Evolutionary conservation across 2,329 filamentous ascomycete genomes (phyloP).

Genomic region (Neoascochyta sp.): DNA sequence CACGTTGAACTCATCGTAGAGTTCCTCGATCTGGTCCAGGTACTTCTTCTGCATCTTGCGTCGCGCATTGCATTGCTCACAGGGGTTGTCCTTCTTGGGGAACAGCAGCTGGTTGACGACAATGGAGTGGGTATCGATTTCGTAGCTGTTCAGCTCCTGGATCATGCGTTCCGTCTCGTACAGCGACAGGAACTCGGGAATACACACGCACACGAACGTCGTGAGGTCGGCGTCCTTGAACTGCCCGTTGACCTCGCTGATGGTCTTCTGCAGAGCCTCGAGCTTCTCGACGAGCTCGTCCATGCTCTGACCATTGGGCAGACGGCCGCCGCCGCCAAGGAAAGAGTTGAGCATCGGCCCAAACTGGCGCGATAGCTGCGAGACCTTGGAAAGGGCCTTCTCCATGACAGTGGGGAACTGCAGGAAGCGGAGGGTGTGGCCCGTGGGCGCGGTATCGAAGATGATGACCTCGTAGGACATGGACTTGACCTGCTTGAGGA

Average conservation of each 20-base stretch:
- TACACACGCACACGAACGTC: slow-evolving; percentile 97
- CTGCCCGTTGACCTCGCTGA: slow-evolving; percentile 91
- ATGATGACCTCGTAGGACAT: slow-evolving; percentile 98
- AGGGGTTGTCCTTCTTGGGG: slow-evolving; percentile 77
- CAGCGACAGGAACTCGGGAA: slow-evolving; percentile 91
- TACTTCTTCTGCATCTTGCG: slow-evolving; percentile 99
- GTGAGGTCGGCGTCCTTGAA: slow-evolving; percentile 96
- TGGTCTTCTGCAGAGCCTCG: slow-evolving; percentile 87
- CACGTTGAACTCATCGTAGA: slow-evolving; percentile 98
- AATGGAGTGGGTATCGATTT: slow-evolving; percentile 95
- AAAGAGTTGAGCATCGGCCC: slow-evolving; percentile 93
- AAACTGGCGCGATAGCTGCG: slow-evolving; percentile 88
- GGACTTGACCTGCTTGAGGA: slow-evolving; percentile 98
- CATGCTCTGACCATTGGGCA: slow-evolving; percentile 90
- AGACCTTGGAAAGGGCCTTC: slow-evolving; percentile 96
- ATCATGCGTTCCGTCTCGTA: slow-evolving; percentile 99
- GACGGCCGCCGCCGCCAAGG: slow-evolving; percentile 69
- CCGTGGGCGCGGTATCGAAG: slow-evolving; percentile 97
- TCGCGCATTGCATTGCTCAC: slow-evolving; percentile 91
- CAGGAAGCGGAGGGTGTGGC: slow-evolving; percentile 95
- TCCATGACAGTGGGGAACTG: slow-evolving; percentile 98
- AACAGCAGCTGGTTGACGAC: slow-evolving; percentile 98
- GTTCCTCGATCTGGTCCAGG: slow-evolving; percentile 94
- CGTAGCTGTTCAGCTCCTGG: slow-evolving; percentile 87
- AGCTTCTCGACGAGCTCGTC: slow-evolving; percentile 92